Evolutionary conservation across 441 rosid species (phyloP).

Genomic region (Geranium incanum): DNA sequence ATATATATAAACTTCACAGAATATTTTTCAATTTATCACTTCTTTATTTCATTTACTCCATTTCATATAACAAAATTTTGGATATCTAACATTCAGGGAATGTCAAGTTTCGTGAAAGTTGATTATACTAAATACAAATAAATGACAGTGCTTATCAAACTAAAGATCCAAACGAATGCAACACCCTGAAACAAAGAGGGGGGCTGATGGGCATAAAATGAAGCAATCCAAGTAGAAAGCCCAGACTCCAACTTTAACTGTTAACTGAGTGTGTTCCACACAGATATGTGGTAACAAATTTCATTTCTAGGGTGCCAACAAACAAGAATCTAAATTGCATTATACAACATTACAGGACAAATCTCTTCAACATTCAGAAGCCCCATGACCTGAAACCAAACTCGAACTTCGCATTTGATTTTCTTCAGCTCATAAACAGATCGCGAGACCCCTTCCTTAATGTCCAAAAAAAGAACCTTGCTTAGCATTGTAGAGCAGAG

Average conservation of each 20-base stretch:
- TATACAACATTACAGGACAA: conserved; percentile 27
- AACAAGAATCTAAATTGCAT: conserved; percentile 15
- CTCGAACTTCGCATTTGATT: conserved; percentile 3
- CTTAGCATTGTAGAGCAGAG: background rate
- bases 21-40: background rate
- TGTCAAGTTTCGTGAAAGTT: no score
- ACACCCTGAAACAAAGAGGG: background rate
- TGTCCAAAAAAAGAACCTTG: conserved; percentile 2
- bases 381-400: background rate
- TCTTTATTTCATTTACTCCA: background rate
- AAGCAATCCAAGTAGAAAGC: background rate
- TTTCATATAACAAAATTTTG: background rate
- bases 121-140: background rate
- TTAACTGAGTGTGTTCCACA: background rate
- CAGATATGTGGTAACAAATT: background rate
- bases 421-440: conserved; percentile 10
- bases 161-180: background rate
- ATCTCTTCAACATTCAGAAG: background rate
- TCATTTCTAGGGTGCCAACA: background rate
- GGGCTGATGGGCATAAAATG: background rate
- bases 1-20: background rate
- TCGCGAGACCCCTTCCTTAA: background rate
- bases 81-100: background rate
- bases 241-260: background rate
- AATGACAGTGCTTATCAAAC: background rate